Evolutionary conservation across 2,329 filamentous ascomycete species (phyloP), one percentile per base, ranked within the genome.

Genomic region (Paraconiothyrium brasiliense): DNA sequence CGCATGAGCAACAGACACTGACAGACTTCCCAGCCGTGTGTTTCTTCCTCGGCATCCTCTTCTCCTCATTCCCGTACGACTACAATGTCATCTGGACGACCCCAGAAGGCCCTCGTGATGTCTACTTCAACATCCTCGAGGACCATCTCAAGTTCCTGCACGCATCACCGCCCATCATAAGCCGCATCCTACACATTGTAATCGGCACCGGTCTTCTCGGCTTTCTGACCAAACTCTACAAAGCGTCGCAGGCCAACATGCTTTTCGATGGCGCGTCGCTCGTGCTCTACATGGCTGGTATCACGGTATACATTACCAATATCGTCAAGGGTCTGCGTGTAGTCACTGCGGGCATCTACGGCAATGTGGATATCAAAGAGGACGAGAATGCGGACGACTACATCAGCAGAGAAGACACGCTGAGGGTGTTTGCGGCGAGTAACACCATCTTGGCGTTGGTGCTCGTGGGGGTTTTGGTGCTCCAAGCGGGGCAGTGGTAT

Each of bases 401-500:
- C 66, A 85, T 99, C 43, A 90, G 90, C 2, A 84, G 94, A 30
- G 93, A 97, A 81, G 95, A 99, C 78, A 94, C 89, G 73, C 82
- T 99, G 71, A 91, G 92, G 83, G 94, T 99, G 16, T 84, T 98
- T 72, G 89, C 93, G 35, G 95, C 95, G 8, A 97, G 93, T 79
- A 97, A 99, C 81, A 98, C 95, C 3, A 99, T 99, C 76, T 81
- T 98, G 60, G 95, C 94, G 39, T 86, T 99, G 48, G 93, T 99
- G 34, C 82, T 99, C 57, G 90, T 98, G 3, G 95, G 95, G 5
- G 92, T 99, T 10, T 78, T 99, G 67, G 92, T 97, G 37, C 82
- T 99, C 74, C 95, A 99, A 87, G 93, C 93, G 22, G 95, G 95
- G 11, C 93, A 98, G 85, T 98, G 94, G 95, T 99, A 99, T 82